A percentile compares a stretch with the other conserved stretches of the same genome.
Evolutionary conservation across 1,284 basidiomycete species (phyloP).

Genomic region (Trichosporon asahii): DNA sequence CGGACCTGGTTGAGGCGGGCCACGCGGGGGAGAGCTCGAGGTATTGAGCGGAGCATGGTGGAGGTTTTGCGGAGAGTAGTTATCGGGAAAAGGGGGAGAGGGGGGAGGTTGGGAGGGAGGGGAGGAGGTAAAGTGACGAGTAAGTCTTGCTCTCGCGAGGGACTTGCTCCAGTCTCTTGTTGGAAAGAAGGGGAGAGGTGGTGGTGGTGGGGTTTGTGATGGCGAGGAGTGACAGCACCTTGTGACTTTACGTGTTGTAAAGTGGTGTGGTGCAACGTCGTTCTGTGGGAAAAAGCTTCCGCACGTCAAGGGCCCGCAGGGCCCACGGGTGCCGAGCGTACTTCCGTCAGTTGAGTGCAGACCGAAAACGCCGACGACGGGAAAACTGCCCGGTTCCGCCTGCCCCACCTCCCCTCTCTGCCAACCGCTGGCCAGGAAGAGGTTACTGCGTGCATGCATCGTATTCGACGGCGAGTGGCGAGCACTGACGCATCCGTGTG

Average conservation of each 20-base stretch:
- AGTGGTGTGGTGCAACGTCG: slow-evolving; percentile 8
- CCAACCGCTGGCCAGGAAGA: not conserved
- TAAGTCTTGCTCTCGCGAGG: slow-evolving; percentile 10
- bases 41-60: slow-evolving; percentile 36
- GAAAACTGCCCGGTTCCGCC: slow-evolving; percentile 7
- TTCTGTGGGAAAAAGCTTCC: slow-evolving; percentile 10
- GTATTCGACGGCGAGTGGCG: not conserved
- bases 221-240: not conserved
- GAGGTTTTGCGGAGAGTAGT: not conserved
- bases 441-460: not conserved
- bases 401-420: not conserved
- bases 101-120: not conserved
- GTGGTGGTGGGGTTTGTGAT: not conserved
- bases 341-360: slow-evolving; percentile 1
- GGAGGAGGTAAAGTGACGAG: not conserved
- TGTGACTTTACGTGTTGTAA: not conserved
- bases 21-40: slow-evolving; percentile 27
- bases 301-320: not conserved
- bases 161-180: slow-evolving; percentile 11
- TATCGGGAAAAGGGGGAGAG: not conserved
- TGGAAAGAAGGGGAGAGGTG: slow-evolving; percentile 8
- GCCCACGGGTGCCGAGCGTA: slow-evolving; percentile 8
- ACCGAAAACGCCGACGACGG: slow-evolving; percentile 11
- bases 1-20: slow-evolving; percentile 15
- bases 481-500: not conserved